Percentiles rank a stretch among this genome's conserved stretches.
These are phyloP conservation scores for Ophiostoma tasmaniense DNA, from an alignment of 2,329 filamentous ascomycete genomes.

Conservation along the genomic window DNA sequence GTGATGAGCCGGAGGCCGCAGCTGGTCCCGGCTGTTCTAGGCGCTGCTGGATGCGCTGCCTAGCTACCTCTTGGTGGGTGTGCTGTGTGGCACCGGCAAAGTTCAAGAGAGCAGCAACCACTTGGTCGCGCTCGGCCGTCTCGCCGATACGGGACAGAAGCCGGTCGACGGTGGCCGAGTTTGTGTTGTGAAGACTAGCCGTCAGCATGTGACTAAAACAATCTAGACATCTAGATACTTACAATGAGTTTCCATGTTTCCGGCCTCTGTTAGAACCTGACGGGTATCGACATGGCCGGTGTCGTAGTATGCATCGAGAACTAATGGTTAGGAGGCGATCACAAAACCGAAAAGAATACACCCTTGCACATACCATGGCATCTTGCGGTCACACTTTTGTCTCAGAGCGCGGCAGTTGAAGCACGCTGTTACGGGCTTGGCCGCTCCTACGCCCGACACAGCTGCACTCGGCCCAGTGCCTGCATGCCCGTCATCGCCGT, in stretches of 20 bases:
- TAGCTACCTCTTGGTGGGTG: not conserved
- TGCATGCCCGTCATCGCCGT: not conserved
- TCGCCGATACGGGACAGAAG: conserved; percentile 23
- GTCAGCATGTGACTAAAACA: too few relatives aligned
- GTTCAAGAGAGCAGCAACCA: conserved; percentile 20
- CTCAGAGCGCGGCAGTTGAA: conserved; percentile 20
- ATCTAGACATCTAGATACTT: too few relatives aligned
- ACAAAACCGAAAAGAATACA: not conserved
- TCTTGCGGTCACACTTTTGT: conserved; percentile 20
- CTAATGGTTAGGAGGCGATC: not conserved
- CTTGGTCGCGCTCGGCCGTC: conserved; percentile 22
- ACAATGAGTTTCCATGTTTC: conserved; percentile 22
- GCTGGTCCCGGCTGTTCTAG: conserved; percentile 1
- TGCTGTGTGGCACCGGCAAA: conserved; percentile 18
- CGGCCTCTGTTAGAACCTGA: conserved; percentile 21
- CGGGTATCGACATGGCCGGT: conserved; percentile 20
- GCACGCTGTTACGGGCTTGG: conserved; percentile 20
- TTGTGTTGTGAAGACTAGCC: conserved; percentile 16
- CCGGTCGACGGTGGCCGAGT: conserved; percentile 23
- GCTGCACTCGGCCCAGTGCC: not conserved
- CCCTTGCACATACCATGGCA: conserved; percentile 15
- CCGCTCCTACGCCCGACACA: not conserved
- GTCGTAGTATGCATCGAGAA: conserved; percentile 16
- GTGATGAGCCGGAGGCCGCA: not conserved
- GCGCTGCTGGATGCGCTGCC: conserved; percentile 1